Base-by-base conservation (phyloP, 805 yeast species). In the Candida patagonica region DNA sequence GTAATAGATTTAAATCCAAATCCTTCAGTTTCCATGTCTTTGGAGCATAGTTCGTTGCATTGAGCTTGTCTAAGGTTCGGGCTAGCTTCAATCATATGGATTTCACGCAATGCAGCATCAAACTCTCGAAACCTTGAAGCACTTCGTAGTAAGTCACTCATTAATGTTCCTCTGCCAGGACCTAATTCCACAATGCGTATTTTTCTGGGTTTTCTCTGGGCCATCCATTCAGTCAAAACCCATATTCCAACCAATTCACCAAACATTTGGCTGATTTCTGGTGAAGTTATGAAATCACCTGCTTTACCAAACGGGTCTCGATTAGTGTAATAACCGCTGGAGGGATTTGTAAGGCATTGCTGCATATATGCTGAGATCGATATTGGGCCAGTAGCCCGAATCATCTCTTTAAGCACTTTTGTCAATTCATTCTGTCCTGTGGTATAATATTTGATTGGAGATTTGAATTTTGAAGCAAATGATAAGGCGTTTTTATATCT, bases 201-300 rank as follows among this genome's bases (percentile, higher is more conserved):
- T 9, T 55, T 52, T n/a, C 50, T 29, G 0, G 83, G 78, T 32
- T 56, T 63, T 21, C 71, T 67, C 48, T 80, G 88, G 1, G 63
- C 55, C 25, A 70, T 44, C 83, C 87, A 82, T 26, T 65, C 60
- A 2, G 66, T 53, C 13, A 61, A 41, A 9, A 61, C 13, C 85
- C 94, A 85, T 4, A 85, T 61, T 0, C 92, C 94, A 43, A 82
- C 68, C 64, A 82, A 73, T 56, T 85, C 94, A 16, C 95, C 95
- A 63, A 84, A 85, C 62, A 84, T 79, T 29, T 83, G 84, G 5
- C 89, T 80, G 37, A 85, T 82, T 58, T 85, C 95, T 0, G 95
- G 95, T 0, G 89, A 79, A 0, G 95, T 85, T 38, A 79, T 69
- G 56, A 85, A 85, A 57, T 85, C 95, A 4, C 94, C 94, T 5